A percentile compares a stretch with the other conserved stretches of the same genome.
Evolutionary conservation across 768 basidiomycete species (phyloP).

Genomic region (Calocybe indica): DNA sequence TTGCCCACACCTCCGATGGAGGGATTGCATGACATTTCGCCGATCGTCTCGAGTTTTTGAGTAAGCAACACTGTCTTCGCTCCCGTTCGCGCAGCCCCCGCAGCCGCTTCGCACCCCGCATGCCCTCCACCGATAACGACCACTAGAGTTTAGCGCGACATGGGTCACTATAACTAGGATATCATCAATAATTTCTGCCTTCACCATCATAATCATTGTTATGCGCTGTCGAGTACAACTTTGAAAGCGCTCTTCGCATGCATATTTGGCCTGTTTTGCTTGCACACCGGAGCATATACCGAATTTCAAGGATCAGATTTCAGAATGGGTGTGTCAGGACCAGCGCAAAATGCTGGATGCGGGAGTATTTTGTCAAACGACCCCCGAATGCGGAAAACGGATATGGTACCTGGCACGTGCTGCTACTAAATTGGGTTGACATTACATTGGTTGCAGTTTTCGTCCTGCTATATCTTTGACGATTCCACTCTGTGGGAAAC

Average conservation of each 20-base stretch:
- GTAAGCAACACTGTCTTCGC: constrained; percentile 79
- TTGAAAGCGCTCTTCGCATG: constrained; percentile 7
- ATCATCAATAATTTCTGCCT: not conserved
- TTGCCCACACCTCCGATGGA: constrained; percentile 91
- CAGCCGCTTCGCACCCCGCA: constrained; percentile 89
- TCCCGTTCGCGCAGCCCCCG: constrained; percentile 78
- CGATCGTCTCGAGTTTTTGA: constrained; percentile 75
- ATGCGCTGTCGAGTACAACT: constrained; percentile 4
- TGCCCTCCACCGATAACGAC: constrained; percentile 91
- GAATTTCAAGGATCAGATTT: too few relatives aligned
- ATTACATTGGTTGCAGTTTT: too few relatives aligned
- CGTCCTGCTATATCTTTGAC: too few relatives aligned
- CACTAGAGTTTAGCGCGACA: constrained; percentile 30
- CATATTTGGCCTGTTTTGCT: constrained; percentile 4
- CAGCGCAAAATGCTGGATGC: too few relatives aligned
- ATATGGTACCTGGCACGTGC: too few relatives aligned
- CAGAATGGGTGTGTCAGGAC: too few relatives aligned
- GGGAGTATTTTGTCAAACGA: too few relatives aligned
- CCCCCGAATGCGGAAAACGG: too few relatives aligned
- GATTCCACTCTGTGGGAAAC: not conserved
- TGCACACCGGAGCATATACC: not conserved
- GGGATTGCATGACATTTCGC: constrained; percentile 85
- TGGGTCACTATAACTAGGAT: not conserved
- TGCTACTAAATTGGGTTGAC: too few relatives aligned
- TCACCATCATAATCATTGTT: constrained; percentile 11